A percentile compares a stretch with the other conserved stretches of the same genome.
Conservation (phyloP, 2,329 filamentous ascomycete genomes). For the Cordyceps pruinosa region DNA sequence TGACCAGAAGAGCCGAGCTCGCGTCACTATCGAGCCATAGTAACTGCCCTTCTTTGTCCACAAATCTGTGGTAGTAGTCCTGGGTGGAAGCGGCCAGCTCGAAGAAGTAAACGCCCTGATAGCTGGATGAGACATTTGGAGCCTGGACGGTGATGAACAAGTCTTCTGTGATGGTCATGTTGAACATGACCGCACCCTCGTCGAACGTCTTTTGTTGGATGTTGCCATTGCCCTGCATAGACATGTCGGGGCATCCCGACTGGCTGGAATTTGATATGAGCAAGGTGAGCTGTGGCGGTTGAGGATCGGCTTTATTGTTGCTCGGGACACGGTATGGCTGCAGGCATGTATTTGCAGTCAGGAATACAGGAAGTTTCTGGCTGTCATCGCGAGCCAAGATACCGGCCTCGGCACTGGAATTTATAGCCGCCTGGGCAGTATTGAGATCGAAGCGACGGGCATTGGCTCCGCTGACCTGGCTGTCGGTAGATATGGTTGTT, state of each 20-base stretch:
- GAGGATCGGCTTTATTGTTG: slow-evolving; percentile 8
- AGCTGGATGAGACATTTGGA: slow-evolving; percentile 53
- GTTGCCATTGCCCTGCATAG: slow-evolving; percentile 16
- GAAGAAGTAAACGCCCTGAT: slow-evolving; percentile 66
- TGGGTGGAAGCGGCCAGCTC: slow-evolving; percentile 79
- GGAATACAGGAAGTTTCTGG: slow-evolving; percentile 52
- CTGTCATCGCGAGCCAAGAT: slow-evolving; percentile 13
- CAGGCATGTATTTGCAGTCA: slow-evolving; percentile 80
- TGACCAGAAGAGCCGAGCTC: slow-evolving; percentile 69
- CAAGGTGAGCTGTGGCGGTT: slow-evolving; percentile 66
- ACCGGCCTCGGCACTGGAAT: slow-evolving; percentile 12
- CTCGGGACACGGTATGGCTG: slow-evolving; percentile 51
- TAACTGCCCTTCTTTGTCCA: slow-evolving; percentile 37
- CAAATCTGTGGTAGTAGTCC: slow-evolving; percentile 62
- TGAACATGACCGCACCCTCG: slow-evolving; percentile 63
- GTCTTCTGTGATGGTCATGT: slow-evolving; percentile 53
- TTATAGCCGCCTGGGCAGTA: slow-evolving; percentile 15
- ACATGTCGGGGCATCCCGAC: slow-evolving; percentile 22
- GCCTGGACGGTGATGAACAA: slow-evolving; percentile 74
- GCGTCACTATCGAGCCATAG: slow-evolving; percentile 82
- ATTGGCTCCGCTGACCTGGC: slow-evolving; percentile 10
- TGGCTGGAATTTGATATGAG: slow-evolving; percentile 59
- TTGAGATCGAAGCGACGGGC: slow-evolving; percentile 13
- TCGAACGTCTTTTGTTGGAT: slow-evolving; percentile 41
- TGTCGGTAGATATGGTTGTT: slow-evolving; percentile 21